Conservation (phyloP, 2,329 filamentous ascomycete species). For the Botryotinia narcissicola region DNA sequence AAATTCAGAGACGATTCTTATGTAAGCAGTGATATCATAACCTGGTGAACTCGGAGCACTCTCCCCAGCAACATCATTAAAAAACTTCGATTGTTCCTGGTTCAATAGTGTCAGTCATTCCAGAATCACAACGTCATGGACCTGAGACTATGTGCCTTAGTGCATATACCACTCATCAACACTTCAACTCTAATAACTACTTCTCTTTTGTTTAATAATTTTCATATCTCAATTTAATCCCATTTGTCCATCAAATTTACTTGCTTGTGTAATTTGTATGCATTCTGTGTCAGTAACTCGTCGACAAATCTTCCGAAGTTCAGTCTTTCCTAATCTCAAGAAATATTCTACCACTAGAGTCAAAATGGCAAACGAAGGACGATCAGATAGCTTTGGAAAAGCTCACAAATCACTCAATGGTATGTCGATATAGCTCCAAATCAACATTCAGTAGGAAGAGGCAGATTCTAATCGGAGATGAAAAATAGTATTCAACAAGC, state of each 20-base stretch:
- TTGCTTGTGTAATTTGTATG: background rate
- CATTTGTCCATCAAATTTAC: background rate
- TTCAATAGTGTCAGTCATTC: background rate
- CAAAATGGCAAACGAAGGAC: background rate
- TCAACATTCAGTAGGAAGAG: background rate
- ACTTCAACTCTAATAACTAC: background rate
- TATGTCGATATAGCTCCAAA: conserved; percentile 19
- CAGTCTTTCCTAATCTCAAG: background rate
- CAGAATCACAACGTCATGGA: conserved; percentile 13
- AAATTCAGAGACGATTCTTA: background rate
- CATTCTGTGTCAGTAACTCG: background rate
- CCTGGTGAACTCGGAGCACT: background rate
- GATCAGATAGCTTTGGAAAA: conserved; percentile 12
- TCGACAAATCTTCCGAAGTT: background rate
- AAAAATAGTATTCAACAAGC: conserved; percentile 53
- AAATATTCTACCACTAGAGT: background rate
- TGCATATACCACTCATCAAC: background rate
- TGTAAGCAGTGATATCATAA: conserved; percentile 4
- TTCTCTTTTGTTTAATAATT: background rate
- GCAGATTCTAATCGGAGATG: background rate
- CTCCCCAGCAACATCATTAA: background rate
- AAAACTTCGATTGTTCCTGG: background rate
- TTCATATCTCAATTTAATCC: background rate
- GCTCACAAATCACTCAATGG: conserved; percentile 21
- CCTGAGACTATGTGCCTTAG: background rate